phyloP scores from a whole-genome alignment of 139 green algal species.

The Spirogloea muscicola region DNA sequence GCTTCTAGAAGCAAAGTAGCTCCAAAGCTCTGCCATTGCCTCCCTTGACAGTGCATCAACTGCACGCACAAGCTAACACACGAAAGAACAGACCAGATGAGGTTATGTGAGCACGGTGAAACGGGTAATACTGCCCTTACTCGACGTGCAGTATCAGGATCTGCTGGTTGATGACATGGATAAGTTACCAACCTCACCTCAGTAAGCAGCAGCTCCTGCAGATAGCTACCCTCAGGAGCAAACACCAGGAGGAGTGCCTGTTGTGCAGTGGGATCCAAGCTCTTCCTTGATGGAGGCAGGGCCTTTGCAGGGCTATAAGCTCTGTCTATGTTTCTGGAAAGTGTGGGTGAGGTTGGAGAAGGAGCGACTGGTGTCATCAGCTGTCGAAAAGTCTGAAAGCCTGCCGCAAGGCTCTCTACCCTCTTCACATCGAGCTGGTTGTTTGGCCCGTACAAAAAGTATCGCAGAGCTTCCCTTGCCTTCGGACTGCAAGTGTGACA shows the following conservation, averaged over 20 bases:
- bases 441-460: conserved; percentile 48
- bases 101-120: too few species aligned
- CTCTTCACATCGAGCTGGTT: conserved; percentile 36
- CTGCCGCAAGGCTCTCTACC: conserved; percentile 30
- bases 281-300: too few species aligned
- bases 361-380: conserved; percentile 35
- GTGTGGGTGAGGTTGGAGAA: background rate
- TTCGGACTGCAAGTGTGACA: conserved; percentile 44
- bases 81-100: too few species aligned
- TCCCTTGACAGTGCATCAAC: conserved; percentile 39
- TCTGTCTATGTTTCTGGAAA: too few species aligned
- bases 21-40: conserved; percentile 26
- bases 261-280: conserved; percentile 26
- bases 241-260: conserved; percentile 33
- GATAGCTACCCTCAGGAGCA: conserved; percentile 31
- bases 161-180: too few species aligned
- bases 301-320: too few species aligned
- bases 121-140: too few species aligned
- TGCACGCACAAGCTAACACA: conserved; percentile 29
- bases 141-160: too few species aligned
- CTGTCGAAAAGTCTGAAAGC: conserved; percentile 40
- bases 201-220: conserved; percentile 48
- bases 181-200: too few species aligned
- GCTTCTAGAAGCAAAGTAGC: background rate
- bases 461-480: conserved; percentile 38